Evolutionary conservation across 306 rosid species (phyloP).

Genomic region (cucumber (Cucumis sativus)): Cucumber_9930_V3 NC_026657.2:16689501-16690000

Average conservation of each 20-base stretch:
- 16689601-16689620: conserved; percentile 20
- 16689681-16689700: not conserved
- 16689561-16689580: not conserved
- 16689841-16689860: not conserved
- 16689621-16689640: conserved; percentile 13
- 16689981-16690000: not conserved
- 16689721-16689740: not conserved
- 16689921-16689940: too few species aligned
- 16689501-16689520: not conserved
- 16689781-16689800: too few species aligned
- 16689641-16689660: conserved; percentile 9
- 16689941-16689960: too few species aligned
- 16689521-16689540: not conserved
- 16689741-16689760: not conserved
- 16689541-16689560: not conserved
- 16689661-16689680: conserved; percentile 23
- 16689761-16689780: not conserved
- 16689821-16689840: not conserved
- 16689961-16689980: not conserved
- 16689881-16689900: not conserved
- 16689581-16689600: conserved; percentile 25
- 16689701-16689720: not conserved
- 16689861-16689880: not conserved
- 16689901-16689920: too few species aligned
- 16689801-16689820: not conserved